Conservation (phyloP, 2,329 filamentous ascomycete genomes). For the Ophiobolus disseminans region DNA sequence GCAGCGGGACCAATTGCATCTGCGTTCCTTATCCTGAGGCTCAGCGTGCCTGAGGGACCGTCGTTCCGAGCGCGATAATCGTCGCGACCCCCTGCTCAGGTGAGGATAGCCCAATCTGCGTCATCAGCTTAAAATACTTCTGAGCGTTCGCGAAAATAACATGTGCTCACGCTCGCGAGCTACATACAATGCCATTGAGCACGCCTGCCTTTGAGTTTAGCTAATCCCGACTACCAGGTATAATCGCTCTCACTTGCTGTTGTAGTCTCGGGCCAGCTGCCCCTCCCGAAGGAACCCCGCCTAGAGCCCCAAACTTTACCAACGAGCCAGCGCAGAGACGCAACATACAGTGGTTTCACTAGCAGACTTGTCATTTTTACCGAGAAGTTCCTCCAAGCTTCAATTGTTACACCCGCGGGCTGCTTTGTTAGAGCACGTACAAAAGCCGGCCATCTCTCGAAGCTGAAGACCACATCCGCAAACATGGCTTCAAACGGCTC, state of each 20-base stretch:
- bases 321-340: conserved; percentile 10
- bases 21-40: conserved; percentile 28
- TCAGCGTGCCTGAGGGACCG: neutral
- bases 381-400: conserved; percentile 13
- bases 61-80: neutral
- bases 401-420: conserved; percentile 11
- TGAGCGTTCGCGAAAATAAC: conserved; percentile 1
- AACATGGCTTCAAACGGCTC: conserved; percentile 41
- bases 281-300: conserved; percentile 13
- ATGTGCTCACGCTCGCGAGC: neutral
- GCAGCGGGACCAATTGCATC: conserved; percentile 41
- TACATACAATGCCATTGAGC: neutral
- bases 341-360: conserved; percentile 16
- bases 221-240: conserved; percentile 13
- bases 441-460: conserved; percentile 4
- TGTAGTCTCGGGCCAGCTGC: conserved; percentile 1
- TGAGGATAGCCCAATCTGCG: conserved; percentile 32
- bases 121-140: conserved; percentile 30
- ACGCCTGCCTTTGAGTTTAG: neutral
- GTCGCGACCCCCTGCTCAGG: conserved; percentile 18
- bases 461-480: neutral
- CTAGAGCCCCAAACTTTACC: conserved; percentile 11
- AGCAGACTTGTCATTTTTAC: conserved; percentile 17
- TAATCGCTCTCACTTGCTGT: conserved; percentile 9
- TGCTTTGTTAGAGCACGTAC: conserved; percentile 6